Evolutionary conservation across 257 asterid species (phyloP), one percentile per base, ranked within the genome.

Genomic region (Jacaranda copaia): DNA sequence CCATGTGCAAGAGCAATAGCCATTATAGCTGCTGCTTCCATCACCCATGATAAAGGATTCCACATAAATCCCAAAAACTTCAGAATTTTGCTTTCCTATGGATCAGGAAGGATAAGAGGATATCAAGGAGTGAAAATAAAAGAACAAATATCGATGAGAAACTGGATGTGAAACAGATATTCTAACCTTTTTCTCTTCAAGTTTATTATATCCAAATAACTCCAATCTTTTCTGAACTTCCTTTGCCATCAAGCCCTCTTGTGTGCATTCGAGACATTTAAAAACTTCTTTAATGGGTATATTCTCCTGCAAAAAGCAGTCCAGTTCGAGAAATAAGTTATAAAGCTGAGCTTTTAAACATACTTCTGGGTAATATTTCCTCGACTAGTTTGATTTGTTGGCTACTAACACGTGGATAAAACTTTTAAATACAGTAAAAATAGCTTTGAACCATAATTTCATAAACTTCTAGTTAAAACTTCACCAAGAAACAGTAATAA

Each of bases 11-110:
- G 86, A 74, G 82, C 94, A 68, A 87, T 87, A 68, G 94, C 83
- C 92, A 89, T 89, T 11, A 87, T 7, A 7, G 94, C 91, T 15
- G 94, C 94, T 10, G 90, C 88, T 80, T 89, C 94, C 91, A 89
- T 87, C 77, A 89, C 94, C 89, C 89, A 87, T 16, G 91, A 85
- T 39, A 87, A 77, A 62, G 91, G 91, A 36, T 87, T 85, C 91
- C 94, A 89, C 94, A 89, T 89, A 53, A 87, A 89, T 39, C 94
- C 91, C 71, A 87, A 77, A 78, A 89, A 89, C 77, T 87, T 89
- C 57, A 85, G 76, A 40, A 87, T 6, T 74, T 85, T 87, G 68
- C 85, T 89, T 81, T 86, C 93, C 93, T 86, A 53, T 14, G 16
- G 52, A 76, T 61, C 40, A 66, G 15, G 18, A 74, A 36, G 16